Base-by-base conservation (phyloP, 139 green algal species). In the Chlamydomonas incerta region DNA sequence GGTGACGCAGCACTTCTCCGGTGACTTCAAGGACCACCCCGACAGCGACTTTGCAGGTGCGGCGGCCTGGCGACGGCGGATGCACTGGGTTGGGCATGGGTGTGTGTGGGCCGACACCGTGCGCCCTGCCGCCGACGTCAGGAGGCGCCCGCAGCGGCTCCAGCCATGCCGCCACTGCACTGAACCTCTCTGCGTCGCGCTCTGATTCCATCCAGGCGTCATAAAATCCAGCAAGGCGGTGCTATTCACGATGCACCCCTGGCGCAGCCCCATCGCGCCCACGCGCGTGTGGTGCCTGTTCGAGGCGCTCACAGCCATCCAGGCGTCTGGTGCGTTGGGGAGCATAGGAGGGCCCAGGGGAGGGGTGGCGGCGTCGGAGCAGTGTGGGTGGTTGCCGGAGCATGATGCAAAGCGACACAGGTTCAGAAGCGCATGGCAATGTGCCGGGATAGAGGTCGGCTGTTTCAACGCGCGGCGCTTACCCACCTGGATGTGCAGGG, bases 181-280 rank as follows among this genome's bases (percentile, higher is more conserved):
- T 14, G 11, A 20, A 10, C 50, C 50, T 57, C 11, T 10, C 50
- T 14, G 50, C 50, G 50, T 57, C 50, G 50, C 57, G 15, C 57
- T 18, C 57, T n/a, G n/a, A n/a, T n/a, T n/a, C 23, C 60, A 23
- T 24, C 10, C 63, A 83, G 77, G 77, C n/a, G 77, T 83, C 15
- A 83, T 83, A 31, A 28, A n/a, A 6, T 57, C 31, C 11, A 62
- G 29, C 63, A 74, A 74, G 29, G 77, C 77, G 28, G 77, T 83
- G 37, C 77, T 83, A 10, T 83, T 83, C 77, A 83, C 77, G n/a
- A 83, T 83, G 77, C 77, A 83, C 41, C 77, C 77, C 63, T 83
- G 77, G 77, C 77, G 77, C 34, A 83, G 77, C 63, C 77, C 77
- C 46, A 83, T 83, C 63, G 77, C 77, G 8, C 77, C 77, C 63